Evolutionary conservation across 2,329 filamentous ascomycete species (phyloP).

Genomic region (Allantophomopsis cytisporea): DNA sequence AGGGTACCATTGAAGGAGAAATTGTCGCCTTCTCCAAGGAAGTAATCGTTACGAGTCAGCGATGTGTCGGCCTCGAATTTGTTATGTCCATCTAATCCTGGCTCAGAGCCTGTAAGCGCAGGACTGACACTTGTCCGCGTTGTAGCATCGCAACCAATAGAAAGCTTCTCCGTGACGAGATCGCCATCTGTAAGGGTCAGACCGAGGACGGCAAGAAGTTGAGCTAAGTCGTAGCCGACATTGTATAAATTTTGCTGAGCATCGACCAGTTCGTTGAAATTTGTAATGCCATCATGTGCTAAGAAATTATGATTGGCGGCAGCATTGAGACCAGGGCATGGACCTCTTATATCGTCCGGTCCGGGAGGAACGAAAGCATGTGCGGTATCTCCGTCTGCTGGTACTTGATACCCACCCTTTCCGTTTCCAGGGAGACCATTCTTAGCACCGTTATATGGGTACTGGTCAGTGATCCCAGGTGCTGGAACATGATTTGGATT

Average conservation of each 20-base stretch:
- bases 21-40: slow-evolving; percentile 28
- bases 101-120: slow-evolving; percentile 2
- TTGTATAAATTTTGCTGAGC: slow-evolving; percentile 23
- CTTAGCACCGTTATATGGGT: slow-evolving; percentile 27
- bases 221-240: slow-evolving; percentile 23
- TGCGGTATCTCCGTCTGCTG: slow-evolving; percentile 23
- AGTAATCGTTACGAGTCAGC: slow-evolving; percentile 34
- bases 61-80: slow-evolving; percentile 36
- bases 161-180: slow-evolving; percentile 25
- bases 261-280: slow-evolving; percentile 13
- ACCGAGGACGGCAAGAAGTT: slow-evolving; percentile 23
- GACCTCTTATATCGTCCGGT: slow-evolving; percentile 23
- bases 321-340: slow-evolving; percentile 25
- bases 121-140: slow-evolving; percentile 8
- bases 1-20: slow-evolving; percentile 33
- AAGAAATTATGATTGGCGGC: slow-evolving; percentile 27
- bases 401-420: slow-evolving; percentile 27
- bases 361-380: slow-evolving; percentile 22
- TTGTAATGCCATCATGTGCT: slow-evolving; percentile 21
- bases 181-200: slow-evolving; percentile 26
- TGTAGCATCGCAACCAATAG: slow-evolving; percentile 25
- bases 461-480: slow-evolving; percentile 18
- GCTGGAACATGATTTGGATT: slow-evolving; percentile 23
- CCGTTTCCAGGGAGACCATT: slow-evolving; percentile 25
- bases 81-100: slow-evolving; percentile 25